Percentiles rank a stretch among this genome's conserved stretches.
Evolutionary conservation across 75 land plant species (phyloP).

Genomic region (Pseudotsuga menziesii): DNA sequence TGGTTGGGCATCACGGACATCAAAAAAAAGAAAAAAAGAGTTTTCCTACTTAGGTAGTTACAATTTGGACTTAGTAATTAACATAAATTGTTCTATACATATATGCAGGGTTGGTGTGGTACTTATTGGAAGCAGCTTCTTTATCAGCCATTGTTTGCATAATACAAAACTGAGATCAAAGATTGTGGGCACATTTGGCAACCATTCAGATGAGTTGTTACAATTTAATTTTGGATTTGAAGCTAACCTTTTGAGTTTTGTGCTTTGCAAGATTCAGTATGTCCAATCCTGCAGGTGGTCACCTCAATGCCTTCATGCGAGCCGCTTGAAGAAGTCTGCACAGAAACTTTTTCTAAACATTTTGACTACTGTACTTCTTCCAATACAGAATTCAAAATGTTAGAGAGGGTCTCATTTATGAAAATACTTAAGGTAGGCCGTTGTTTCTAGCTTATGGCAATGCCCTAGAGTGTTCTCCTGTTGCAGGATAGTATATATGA

Average conservation of each 20-base stretch:
- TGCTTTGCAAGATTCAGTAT: conserved; percentile 82
- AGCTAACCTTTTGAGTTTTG: conserved; percentile 40
- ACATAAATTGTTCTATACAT: conserved; percentile 43
- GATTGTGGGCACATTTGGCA: conserved; percentile 29
- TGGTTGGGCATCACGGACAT: too few species aligned
- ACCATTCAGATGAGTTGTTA: conserved; percentile 13
- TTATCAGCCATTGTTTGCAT: conserved; percentile 47
- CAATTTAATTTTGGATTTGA: conserved; percentile 11
- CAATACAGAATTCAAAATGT: conserved; percentile 52
- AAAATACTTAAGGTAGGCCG: conserved; percentile 73
- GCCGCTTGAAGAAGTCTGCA: conserved; percentile 76
- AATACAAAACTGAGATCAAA: conserved; percentile 47
- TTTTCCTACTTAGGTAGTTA: too few species aligned
- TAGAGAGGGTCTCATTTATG: conserved; percentile 59
- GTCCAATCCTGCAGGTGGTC: conserved; percentile 77
- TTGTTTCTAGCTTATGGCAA: not conserved
- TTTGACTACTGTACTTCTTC: conserved; percentile 87
- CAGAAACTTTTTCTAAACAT: conserved; percentile 77
- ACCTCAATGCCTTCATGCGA: conserved; percentile 70
- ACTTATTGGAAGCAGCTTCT: conserved; percentile 50
- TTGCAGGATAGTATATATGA: conserved; percentile 8
- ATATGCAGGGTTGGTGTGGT: conserved; percentile 67
- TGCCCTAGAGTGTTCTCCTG: conserved; percentile 9
- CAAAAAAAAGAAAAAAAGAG: too few species aligned
- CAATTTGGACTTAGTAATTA: too few species aligned